Percentiles rank a stretch among this genome's conserved stretches.
Conservation (phyloP, 2,329 filamentous ascomycete genomes). For the Trichophyton benhamiae region DNA sequence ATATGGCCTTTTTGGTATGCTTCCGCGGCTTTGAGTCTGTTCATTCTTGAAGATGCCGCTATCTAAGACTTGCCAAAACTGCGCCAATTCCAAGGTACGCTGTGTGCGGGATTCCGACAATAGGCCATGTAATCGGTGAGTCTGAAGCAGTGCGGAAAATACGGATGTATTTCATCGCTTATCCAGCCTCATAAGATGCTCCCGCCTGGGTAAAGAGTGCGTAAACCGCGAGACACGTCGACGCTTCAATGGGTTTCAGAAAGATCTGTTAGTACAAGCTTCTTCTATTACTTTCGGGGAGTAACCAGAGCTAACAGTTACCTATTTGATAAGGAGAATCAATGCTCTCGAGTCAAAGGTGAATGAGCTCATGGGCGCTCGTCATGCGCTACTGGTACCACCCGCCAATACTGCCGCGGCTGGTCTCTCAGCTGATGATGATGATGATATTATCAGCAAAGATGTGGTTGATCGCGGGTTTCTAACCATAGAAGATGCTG, state of each 20-base stretch:
- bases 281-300: neutral
- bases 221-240: constrained; percentile 25
- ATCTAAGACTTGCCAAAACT: neutral
- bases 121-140: neutral
- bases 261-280: constrained; percentile 21
- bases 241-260: constrained; percentile 25
- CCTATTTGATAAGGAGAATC: constrained; percentile 19
- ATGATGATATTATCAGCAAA: neutral
- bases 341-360: constrained; percentile 25
- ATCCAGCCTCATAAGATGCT: constrained; percentile 19
- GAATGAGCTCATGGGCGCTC: constrained; percentile 2
- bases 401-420: neutral
- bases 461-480: constrained; percentile 16
- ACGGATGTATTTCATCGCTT: neutral
- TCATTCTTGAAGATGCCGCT: neutral
- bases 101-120: neutral
- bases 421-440: neutral
- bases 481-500: constrained; percentile 12
- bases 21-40: neutral
- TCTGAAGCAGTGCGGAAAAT: neutral
- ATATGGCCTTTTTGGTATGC: too few relatives aligned
- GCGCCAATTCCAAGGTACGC: constrained; percentile 1
- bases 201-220: constrained; percentile 27
- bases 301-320: constrained; percentile 1
- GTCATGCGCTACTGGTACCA: neutral